phyloP scores from a whole-genome alignment of 2,329 filamentous ascomycete species.

The Fusarium continuum region DNA sequence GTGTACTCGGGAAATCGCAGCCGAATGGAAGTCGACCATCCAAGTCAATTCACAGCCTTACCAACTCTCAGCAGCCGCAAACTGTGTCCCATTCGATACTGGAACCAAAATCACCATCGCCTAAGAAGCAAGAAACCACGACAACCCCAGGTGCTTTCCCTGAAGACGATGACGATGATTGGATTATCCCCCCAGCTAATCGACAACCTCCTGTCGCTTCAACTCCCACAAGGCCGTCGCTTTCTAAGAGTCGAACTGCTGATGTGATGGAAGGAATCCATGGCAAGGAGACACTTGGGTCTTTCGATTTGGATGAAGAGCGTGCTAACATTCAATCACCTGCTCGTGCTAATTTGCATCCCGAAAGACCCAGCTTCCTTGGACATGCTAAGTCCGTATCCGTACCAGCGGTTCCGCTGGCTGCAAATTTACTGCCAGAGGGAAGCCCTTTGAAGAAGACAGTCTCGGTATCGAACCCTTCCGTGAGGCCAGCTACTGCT shows the following conservation, averaged over 20 bases:
- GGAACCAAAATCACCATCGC: conserved; percentile 45
- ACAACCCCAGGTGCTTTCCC: conserved; percentile 69
- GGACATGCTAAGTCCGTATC: conserved; percentile 69
- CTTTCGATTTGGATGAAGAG: conserved; percentile 44
- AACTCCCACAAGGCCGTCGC: conserved; percentile 56
- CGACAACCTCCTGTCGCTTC: conserved; percentile 41
- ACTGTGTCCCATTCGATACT: conserved; percentile 42
- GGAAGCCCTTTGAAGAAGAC: conserved; percentile 63
- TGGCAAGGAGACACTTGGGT: conserved; percentile 59
- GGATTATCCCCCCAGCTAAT: conserved; percentile 64
- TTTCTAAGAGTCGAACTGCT: conserved; percentile 69
- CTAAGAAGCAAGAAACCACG: conserved; percentile 46
- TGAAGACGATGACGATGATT: conserved; percentile 64
- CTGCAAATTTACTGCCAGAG: conserved; percentile 26
- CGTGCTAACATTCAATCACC: conserved; percentile 24
- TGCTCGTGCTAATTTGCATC: conserved; percentile 2
- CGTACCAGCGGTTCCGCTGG: conserved; percentile 61
- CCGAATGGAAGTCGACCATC: conserved; percentile 57
- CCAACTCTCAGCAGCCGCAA: conserved; percentile 45
- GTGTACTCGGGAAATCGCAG: conserved; percentile 69
- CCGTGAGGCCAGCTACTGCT: conserved; percentile 57
- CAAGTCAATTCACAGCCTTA: conserved; percentile 56
- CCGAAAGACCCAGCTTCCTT: conserved; percentile 33
- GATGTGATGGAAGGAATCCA: conserved; percentile 68
- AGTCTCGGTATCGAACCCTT: conserved; percentile 67